A percentile compares a stretch with the other conserved stretches of the same genome.
Conservation (phyloP, 768 basidiomycete species). For the Chlorophyllum brunneum region DNA sequence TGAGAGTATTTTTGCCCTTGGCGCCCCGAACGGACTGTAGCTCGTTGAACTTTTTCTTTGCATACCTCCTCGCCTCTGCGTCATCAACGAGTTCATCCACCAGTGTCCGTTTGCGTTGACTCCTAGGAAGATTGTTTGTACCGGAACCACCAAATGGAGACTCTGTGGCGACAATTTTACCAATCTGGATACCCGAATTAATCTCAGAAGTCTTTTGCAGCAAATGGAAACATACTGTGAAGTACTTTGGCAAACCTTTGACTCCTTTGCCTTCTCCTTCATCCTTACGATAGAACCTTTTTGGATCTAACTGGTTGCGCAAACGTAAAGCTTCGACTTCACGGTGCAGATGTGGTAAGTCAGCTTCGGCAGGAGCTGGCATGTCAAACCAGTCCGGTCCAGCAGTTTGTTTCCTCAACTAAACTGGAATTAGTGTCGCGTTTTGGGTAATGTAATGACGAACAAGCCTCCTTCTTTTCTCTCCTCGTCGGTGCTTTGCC, state of each 20-base stretch:
- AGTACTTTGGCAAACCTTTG: slow-evolving; percentile 83
- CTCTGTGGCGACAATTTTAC: slow-evolving; percentile 66
- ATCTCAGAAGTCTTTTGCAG: slow-evolving; percentile 3
- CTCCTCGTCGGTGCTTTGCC: slow-evolving; percentile 71
- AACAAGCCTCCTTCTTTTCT: slow-evolving; percentile 62
- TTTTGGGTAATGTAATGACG: neutral
- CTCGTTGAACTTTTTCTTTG: slow-evolving; percentile 89
- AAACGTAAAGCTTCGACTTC: slow-evolving; percentile 87
- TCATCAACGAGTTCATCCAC: slow-evolving; percentile 90
- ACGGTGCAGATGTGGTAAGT: slow-evolving; percentile 72
- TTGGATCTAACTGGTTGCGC: slow-evolving; percentile 86
- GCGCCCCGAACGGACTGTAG: slow-evolving; percentile 65
- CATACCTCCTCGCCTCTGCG: slow-evolving; percentile 79
- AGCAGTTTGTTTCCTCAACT: slow-evolving; percentile 71
- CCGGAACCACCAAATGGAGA: slow-evolving; percentile 72
- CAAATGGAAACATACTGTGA: slow-evolving; percentile 59
- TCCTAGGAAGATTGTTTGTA: slow-evolving; percentile 65
- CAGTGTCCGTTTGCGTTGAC: slow-evolving; percentile 72
- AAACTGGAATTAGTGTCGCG: neutral
- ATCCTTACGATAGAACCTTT: slow-evolving; percentile 86
- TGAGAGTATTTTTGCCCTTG: slow-evolving; percentile 68
- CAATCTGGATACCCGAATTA: slow-evolving; percentile 49
- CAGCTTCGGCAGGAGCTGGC: slow-evolving; percentile 76
- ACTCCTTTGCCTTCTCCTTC: slow-evolving; percentile 82
- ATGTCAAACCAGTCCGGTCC: slow-evolving; percentile 87